Evolutionary conservation across 2,329 filamentous ascomycete genomes (phyloP).

Genomic region (Alternaria conjuncta): DNA sequence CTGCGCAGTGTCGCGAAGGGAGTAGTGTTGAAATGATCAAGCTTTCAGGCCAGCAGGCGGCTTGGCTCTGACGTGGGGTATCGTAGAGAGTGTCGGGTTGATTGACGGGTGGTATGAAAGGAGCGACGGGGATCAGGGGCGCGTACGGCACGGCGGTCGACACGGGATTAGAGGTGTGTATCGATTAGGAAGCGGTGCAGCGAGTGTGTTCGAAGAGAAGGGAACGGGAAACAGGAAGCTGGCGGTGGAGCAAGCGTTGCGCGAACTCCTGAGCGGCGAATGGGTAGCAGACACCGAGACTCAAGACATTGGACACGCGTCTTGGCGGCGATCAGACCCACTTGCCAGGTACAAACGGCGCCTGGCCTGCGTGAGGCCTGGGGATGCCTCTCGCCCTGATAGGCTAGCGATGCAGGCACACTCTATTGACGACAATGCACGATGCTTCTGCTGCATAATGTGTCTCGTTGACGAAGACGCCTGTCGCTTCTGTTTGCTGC

Average conservation of each 20-base stretch:
- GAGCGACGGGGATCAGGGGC: constrained; percentile 35
- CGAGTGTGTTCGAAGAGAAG: constrained; percentile 16
- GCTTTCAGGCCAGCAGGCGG: neutral
- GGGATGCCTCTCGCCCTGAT: constrained; percentile 12
- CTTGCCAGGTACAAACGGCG: constrained; percentile 9
- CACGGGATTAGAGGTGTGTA: neutral
- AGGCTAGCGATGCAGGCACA: constrained; percentile 8
- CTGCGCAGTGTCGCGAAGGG: constrained; percentile 3
- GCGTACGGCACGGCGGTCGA: constrained; percentile 12
- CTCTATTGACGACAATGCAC: constrained; percentile 7
- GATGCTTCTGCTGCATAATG: constrained; percentile 12
- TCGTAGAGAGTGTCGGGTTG: constrained; percentile 13
- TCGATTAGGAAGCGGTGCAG: constrained; percentile 10
- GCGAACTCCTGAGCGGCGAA: constrained; percentile 16
- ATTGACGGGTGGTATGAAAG: constrained; percentile 35
- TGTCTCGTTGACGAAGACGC: constrained; percentile 14
- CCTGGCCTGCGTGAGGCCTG: constrained; percentile 1
- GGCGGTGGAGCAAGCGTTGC: constrained; percentile 15
- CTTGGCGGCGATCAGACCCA: constrained; percentile 16
- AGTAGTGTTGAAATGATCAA: neutral
- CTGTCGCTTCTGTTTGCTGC: neutral
- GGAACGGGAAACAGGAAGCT: constrained; percentile 8
- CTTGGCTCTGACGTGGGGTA: constrained; percentile 8
- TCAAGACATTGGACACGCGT: constrained; percentile 16
- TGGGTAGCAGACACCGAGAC: constrained; percentile 8